Evolutionary conservation across 2,329 filamentous ascomycete species (phyloP).

Genomic region (Apiospora hydei): DNA sequence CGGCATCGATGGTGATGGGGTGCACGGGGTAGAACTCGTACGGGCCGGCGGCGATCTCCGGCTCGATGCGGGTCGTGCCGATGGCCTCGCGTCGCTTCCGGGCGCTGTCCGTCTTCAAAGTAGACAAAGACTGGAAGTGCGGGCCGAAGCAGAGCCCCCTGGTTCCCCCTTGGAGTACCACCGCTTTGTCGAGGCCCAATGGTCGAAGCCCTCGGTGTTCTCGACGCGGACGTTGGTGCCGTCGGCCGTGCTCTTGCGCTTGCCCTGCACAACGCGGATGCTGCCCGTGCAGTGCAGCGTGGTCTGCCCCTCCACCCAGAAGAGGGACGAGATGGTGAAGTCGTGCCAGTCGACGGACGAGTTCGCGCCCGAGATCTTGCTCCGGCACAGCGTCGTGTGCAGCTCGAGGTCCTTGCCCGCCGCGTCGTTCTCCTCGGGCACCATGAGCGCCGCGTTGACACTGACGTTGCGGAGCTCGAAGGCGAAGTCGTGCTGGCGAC

Average conservation of each 20-base stretch:
- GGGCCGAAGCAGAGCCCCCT: slow-evolving; percentile 34
- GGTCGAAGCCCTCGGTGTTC: slow-evolving; percentile 22
- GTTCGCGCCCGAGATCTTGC: slow-evolving; percentile 27
- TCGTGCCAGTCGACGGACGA: slow-evolving; percentile 30
- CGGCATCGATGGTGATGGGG: slow-evolving; percentile 35
- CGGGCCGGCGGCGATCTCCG: not conserved
- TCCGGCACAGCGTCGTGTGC: slow-evolving; percentile 29
- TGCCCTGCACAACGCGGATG: too few species aligned
- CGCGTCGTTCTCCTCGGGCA: not conserved
- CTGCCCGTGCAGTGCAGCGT: slow-evolving; percentile 27
- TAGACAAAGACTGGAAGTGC: slow-evolving; percentile 30
- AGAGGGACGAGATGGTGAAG: slow-evolving; percentile 31
- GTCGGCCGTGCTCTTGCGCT: too few species aligned
- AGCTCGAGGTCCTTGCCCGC: slow-evolving; percentile 24
- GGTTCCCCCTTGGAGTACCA: slow-evolving; percentile 34
- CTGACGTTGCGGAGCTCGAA: not conserved
- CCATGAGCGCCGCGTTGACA: not conserved
- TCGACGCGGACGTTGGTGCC: too few species aligned
- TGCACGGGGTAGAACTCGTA: slow-evolving; percentile 28
- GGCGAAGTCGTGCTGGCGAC: not conserved
- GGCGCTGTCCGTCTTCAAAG: slow-evolving; percentile 26
- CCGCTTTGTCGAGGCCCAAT: slow-evolving; percentile 28
- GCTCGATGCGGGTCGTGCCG: not conserved
- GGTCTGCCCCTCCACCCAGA: slow-evolving; percentile 25
- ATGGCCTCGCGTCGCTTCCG: not conserved